Conservation (phyloP, 768 basidiomycete genomes). For the Rhizopogon salebrosus region DNA sequence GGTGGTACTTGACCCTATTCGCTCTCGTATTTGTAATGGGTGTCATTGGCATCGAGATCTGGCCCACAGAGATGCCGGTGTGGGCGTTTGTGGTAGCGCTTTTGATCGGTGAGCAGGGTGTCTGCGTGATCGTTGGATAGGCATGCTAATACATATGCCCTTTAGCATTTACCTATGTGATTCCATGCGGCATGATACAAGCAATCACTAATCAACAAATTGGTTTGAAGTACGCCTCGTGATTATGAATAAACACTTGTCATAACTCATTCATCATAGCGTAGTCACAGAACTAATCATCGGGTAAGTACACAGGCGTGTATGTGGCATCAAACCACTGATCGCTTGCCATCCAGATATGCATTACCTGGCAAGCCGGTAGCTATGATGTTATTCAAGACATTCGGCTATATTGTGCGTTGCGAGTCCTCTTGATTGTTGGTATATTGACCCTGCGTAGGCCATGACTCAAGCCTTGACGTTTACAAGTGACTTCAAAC, state of each 20-base stretch:
- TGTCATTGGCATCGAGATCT: slow-evolving; percentile 63
- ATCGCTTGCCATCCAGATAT: slow-evolving; percentile 32
- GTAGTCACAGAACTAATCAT: slow-evolving; percentile 81
- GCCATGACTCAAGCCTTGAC: slow-evolving; percentile 44
- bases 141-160: neutral
- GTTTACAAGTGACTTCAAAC: slow-evolving; percentile 76
- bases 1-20: slow-evolving; percentile 79
- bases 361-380: slow-evolving; percentile 71
- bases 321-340: neutral
- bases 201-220: slow-evolving; percentile 81
- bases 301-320: slow-evolving; percentile 33
- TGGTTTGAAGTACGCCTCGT: slow-evolving; percentile 42
- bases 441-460: slow-evolving; percentile 1
- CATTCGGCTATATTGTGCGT: slow-evolving; percentile 63
- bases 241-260: neutral
- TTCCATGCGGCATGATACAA: slow-evolving; percentile 54
- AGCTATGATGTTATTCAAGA: slow-evolving; percentile 87
- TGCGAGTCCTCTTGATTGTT: slow-evolving; percentile 9
- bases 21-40: slow-evolving; percentile 66
- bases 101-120: slow-evolving; percentile 34
- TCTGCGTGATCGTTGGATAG: neutral
- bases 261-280: slow-evolving; percentile 13
- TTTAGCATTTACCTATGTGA: slow-evolving; percentile 37
- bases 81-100: slow-evolving; percentile 66
- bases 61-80: slow-evolving; percentile 70